These are phyloP conservation scores for Botryotinia globosa DNA, from an alignment of 2,329 filamentous ascomycete species.

Conservation along the genomic window DNA sequence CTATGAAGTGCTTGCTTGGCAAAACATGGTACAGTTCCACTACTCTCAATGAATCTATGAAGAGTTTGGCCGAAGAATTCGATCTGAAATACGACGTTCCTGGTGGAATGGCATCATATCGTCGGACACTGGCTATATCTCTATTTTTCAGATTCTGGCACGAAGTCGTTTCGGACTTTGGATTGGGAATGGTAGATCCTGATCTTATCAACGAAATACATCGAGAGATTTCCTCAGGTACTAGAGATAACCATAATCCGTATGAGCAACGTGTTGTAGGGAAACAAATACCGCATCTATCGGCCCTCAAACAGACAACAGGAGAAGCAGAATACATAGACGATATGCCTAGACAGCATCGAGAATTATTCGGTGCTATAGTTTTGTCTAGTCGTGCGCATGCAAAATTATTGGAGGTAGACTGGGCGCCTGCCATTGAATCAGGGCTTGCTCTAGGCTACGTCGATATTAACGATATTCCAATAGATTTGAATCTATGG, in stretches of 20 bases:
- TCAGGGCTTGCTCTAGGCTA: conserved; percentile 71
- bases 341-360: conserved; percentile 79
- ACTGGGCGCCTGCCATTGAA: conserved; percentile 65
- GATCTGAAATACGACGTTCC: conserved; percentile 83
- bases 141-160: conserved; percentile 98
- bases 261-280: conserved; percentile 81
- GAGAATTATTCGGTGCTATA: conserved; percentile 82
- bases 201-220: conserved; percentile 82
- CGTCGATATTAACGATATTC: conserved; percentile 76
- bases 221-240: conserved; percentile 73
- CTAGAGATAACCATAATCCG: conserved; percentile 67
- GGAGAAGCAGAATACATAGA: conserved; percentile 95
- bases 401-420: conserved; percentile 75
- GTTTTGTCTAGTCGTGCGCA: conserved; percentile 85
- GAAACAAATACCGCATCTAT: conserved; percentile 77
- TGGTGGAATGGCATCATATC: conserved; percentile 93
- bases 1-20: conserved; percentile 68
- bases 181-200: conserved; percentile 56
- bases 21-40: conserved; percentile 74
- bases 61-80: conserved; percentile 78
- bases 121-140: conserved; percentile 80
- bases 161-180: conserved; percentile 67
- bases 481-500: conserved; percentile 81
- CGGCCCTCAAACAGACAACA: conserved; percentile 86
- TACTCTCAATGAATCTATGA: conserved; percentile 84